These are phyloP conservation scores for Ramalina peruviana DNA, from an alignment of 495 filamentous ascomycete genomes.

Conservation along the genomic window DNA sequence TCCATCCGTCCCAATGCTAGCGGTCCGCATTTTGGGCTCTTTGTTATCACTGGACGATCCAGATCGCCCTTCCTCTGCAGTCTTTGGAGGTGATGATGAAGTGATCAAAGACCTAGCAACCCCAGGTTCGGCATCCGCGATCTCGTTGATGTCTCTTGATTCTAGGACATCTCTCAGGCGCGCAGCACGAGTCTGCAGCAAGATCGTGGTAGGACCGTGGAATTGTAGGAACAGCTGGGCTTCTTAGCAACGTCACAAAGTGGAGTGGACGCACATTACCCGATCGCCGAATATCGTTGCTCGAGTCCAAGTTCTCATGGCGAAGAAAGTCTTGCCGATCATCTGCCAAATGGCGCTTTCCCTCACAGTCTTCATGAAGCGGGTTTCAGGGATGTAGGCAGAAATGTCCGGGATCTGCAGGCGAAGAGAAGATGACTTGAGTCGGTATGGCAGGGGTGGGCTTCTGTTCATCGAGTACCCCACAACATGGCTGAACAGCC, in stretches of 20 bases:
- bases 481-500: slow-evolving; percentile 53
- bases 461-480: slow-evolving; percentile 68
- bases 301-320: slow-evolving; percentile 56
- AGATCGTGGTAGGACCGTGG: slow-evolving; percentile 65
- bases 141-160: slow-evolving; percentile 65
- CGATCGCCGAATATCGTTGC: slow-evolving; percentile 88
- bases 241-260: slow-evolving; percentile 1
- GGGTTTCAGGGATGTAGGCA: slow-evolving; percentile 41
- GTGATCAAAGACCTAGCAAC: slow-evolving; percentile 36
- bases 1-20: slow-evolving; percentile 48
- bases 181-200: slow-evolving; percentile 71
- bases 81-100: slow-evolving; percentile 17
- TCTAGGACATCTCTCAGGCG: slow-evolving; percentile 63
- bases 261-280: slow-evolving; percentile 24
- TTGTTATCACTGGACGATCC: slow-evolving; percentile 23
- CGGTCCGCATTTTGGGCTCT: slow-evolving; percentile 33
- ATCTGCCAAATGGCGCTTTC: slow-evolving; percentile 56
- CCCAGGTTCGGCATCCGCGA: slow-evolving; percentile 58
- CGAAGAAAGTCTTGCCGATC: slow-evolving; percentile 44
- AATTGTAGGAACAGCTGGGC: slow-evolving; percentile 73
- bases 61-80: slow-evolving; percentile 6
- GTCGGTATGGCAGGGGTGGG: slow-evolving; percentile 67
- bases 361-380: slow-evolving; percentile 57
- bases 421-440: slow-evolving; percentile 59
- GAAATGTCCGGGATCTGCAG: slow-evolving; percentile 65